phyloP scores from a whole-genome alignment of 371 early-diverging fungal species.

The Mortierella sp. region DNA sequence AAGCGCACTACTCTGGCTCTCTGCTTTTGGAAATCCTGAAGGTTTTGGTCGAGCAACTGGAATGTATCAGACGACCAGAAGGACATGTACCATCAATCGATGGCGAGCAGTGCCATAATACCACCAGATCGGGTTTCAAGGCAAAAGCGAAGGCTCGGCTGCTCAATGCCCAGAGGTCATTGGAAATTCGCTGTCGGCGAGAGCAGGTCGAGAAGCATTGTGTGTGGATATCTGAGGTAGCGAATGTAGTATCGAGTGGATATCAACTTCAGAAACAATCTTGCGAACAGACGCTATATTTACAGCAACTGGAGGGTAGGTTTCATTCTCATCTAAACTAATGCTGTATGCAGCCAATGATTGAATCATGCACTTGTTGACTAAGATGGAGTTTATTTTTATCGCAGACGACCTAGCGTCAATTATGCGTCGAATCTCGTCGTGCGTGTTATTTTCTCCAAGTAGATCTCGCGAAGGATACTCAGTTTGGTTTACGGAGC shows the following conservation, averaged over 20 bases:
- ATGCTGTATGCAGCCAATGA: not conserved
- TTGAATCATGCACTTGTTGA: not conserved
- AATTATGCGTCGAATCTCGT: not conserved
- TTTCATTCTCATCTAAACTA: not conserved
- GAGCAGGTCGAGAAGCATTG: not conserved
- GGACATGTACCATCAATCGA: not conserved
- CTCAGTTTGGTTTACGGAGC: not conserved
- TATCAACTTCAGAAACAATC: not conserved
- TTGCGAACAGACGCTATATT: not conserved
- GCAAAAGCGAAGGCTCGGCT: not conserved
- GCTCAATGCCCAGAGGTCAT: not conserved
- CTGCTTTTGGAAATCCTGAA: slow-evolving; percentile 4
- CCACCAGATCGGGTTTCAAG: not conserved
- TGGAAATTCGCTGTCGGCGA: not conserved
- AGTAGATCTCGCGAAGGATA: not conserved
- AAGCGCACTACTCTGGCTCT: not conserved
- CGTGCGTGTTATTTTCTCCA: not conserved
- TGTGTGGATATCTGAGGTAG: not conserved
- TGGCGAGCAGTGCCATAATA: not conserved
- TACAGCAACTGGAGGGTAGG: not conserved
- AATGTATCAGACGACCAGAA: not conserved
- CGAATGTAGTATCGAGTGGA: not conserved
- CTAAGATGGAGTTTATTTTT: not conserved
- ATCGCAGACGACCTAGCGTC: not conserved
- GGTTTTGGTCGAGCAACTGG: slow-evolving; percentile 7